phyloP scores from a whole-genome alignment of 2,329 filamentous ascomycete species.

The Akanthomyces lecanii region DNA sequence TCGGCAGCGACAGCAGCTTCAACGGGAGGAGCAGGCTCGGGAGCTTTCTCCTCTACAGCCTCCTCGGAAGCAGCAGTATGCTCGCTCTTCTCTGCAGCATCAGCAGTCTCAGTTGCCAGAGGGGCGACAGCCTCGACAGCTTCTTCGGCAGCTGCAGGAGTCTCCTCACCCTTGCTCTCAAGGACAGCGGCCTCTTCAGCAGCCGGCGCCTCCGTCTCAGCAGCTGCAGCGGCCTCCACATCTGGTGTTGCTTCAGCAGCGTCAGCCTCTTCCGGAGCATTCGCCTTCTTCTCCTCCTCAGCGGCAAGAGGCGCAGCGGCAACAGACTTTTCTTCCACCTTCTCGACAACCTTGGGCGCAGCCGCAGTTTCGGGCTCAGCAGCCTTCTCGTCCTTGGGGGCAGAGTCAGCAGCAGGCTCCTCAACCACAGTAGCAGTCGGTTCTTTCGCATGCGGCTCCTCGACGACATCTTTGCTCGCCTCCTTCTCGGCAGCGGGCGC shows the following conservation, averaged over 20 bases:
- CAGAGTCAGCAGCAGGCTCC: neutral
- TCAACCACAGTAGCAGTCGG: neutral
- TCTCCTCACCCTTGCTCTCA: constrained; percentile 1
- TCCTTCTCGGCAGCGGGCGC: neutral
- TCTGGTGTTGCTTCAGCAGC: neutral
- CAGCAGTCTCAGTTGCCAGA: neutral
- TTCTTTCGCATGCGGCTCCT: constrained; percentile 10
- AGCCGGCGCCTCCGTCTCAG: neutral
- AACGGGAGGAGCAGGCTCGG: neutral
- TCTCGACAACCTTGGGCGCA: neutral
- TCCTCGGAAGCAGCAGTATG: neutral
- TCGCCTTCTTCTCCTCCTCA: constrained; percentile 1
- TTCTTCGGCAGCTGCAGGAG: neutral
- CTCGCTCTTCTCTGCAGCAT: neutral
- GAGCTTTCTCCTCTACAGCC: neutral
- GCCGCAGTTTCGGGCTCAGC: constrained; percentile 1
- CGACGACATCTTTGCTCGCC: neutral
- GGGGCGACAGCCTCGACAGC: neutral
- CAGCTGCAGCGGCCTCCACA: constrained; percentile 10
- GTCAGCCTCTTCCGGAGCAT: neutral
- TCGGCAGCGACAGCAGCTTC: neutral
- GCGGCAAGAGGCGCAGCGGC: constrained; percentile 9
- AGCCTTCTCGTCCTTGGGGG: constrained; percentile 8
- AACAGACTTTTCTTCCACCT: constrained; percentile 7
- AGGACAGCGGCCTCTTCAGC: constrained; percentile 5